These are phyloP conservation scores for Cystoisospora suis DNA, from an alignment of 169 alveolate species.

Conservation along the genomic window DNA sequence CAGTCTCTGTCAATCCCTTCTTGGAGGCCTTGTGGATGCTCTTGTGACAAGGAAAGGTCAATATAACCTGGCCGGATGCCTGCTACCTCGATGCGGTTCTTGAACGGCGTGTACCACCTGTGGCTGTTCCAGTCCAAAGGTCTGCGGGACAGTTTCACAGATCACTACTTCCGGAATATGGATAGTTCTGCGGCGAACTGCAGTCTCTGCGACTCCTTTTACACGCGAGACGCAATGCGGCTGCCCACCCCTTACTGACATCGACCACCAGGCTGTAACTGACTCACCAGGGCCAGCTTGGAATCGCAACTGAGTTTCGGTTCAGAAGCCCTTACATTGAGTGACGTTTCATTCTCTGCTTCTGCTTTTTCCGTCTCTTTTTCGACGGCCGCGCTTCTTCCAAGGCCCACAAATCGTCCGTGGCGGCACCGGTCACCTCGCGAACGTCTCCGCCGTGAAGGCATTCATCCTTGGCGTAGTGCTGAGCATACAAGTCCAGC, in stretches of 20 bases:
- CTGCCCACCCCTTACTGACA: not conserved
- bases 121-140: constrained; percentile 22
- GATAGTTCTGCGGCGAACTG: not conserved
- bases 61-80: constrained; percentile 21
- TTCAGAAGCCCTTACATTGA: too few species aligned
- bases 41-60: not conserved
- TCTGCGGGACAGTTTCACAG: not conserved
- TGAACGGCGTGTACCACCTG: constrained; percentile 19
- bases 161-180: not conserved
- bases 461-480: not conserved
- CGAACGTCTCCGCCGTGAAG: not conserved
- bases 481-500: constrained; percentile 25
- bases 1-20: not conserved
- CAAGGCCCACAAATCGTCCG: not conserved
- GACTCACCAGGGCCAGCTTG: too few species aligned
- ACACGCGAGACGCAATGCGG: not conserved
- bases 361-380: constrained; percentile 8
- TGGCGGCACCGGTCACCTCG: not conserved
- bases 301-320: too few species aligned
- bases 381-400: not conserved
- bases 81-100: not conserved
- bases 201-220: not conserved
- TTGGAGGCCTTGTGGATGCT: not conserved
- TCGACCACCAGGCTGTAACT: not conserved
- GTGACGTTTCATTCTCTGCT: not conserved